A percentile compares a stretch with the other conserved stretches of the same genome.
phyloP scores from a whole-genome alignment of 1,284 basidiomycete species.

The Fomitopsis pinicola region DNA sequence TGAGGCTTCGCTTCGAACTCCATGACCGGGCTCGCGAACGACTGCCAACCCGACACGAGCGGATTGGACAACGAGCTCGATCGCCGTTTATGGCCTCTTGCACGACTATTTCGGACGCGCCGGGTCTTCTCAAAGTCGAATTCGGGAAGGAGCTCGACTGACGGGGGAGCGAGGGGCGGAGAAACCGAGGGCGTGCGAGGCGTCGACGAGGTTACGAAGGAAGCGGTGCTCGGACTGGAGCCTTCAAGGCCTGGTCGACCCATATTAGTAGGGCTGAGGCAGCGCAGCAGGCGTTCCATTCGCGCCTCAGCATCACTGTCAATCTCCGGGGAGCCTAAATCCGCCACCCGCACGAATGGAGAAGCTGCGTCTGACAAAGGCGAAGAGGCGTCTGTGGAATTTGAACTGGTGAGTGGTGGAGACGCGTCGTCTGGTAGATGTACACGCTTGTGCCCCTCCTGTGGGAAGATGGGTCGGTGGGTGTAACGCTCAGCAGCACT shows the following conservation, averaged over 20 bases:
- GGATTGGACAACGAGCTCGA: slow-evolving; percentile 3
- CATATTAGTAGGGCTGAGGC: not conserved
- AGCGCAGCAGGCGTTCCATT: not conserved
- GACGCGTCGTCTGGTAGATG: not conserved
- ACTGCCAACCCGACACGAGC: not conserved
- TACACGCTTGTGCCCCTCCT: not conserved
- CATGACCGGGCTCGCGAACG: not conserved
- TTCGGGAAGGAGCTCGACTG: slow-evolving; percentile 12
- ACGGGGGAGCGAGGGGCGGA: not conserved
- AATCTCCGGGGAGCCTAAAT: not conserved
- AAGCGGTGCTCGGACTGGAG: not conserved
- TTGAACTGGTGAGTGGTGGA: not conserved
- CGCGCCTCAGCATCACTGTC: not conserved
- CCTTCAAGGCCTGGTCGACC: not conserved
- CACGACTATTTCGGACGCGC: not conserved
- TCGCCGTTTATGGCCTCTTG: slow-evolving; percentile 4
- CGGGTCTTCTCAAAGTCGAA: slow-evolving; percentile 17
- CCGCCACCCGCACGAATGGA: not conserved
- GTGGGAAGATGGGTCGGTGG: too few species aligned
- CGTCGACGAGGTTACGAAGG: not conserved
- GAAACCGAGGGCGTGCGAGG: not conserved
- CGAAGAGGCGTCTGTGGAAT: not conserved
- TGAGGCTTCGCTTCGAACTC: not conserved
- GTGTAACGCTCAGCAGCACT: not conserved
- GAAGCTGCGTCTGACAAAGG: not conserved